These are phyloP conservation scores for Neurospora sp. DNA, from an alignment of 495 filamentous ascomycete genomes.

Conservation along the genomic window DNA sequence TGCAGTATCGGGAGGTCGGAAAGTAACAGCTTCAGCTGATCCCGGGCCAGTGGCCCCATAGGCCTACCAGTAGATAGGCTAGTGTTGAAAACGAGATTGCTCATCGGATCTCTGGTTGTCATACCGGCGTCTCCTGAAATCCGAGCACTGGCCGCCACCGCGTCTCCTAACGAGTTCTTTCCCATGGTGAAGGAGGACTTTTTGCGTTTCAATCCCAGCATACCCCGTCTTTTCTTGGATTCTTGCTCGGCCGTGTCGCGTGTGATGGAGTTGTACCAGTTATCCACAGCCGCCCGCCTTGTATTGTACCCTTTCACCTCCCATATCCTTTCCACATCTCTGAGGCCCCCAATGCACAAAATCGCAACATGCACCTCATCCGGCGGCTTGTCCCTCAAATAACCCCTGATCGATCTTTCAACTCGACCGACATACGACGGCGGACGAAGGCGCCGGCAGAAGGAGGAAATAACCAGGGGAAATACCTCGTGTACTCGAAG, in stretches of 20 bases:
- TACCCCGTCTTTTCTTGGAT: conserved; percentile 34
- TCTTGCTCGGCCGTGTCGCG: conserved; percentile 30
- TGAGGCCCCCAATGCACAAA: conserved; percentile 43
- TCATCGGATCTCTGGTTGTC: background rate
- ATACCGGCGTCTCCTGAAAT: background rate
- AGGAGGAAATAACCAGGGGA: conserved; percentile 45
- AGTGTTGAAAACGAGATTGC: conserved; percentile 38
- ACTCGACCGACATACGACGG: conserved; percentile 47
- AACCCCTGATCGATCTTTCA: conserved; percentile 47
- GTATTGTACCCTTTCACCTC: conserved; percentile 49
- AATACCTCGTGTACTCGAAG: conserved; percentile 46
- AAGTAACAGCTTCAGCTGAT: conserved; percentile 37
- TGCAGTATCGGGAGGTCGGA: conserved; percentile 39
- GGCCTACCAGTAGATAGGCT: conserved; percentile 45
- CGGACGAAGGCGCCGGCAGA: conserved; percentile 43
- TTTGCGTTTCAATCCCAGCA: conserved; percentile 40
- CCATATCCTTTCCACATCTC: conserved; percentile 47
- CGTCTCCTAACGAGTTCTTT: conserved; percentile 10
- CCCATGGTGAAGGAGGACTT: conserved; percentile 29
- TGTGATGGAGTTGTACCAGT: conserved; percentile 40
- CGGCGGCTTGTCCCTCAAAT: conserved; percentile 42
- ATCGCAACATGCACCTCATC: conserved; percentile 47
- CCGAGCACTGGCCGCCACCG: background rate
- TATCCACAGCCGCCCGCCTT: conserved; percentile 41
- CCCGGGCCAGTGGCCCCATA: conserved; percentile 37